Conservation (phyloP, 164 flowering plant genomes). For the Nelumbo lutea region DNA sequence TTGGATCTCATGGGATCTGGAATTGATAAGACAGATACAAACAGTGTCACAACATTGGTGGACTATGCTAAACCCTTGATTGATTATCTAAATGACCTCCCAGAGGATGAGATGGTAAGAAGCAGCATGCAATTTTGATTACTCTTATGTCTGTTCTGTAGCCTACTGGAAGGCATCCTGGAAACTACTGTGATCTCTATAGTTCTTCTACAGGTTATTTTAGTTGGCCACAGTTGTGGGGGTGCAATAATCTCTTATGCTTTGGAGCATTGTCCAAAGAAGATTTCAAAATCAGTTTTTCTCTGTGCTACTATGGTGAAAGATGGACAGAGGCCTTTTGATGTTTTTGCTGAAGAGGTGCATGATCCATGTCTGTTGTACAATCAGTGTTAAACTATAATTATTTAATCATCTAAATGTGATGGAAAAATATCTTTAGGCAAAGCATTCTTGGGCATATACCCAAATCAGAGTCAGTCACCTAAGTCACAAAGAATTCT, state of each 20-base stretch:
- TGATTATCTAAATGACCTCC: slow-evolving; percentile 57
- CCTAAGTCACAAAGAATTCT: background rate
- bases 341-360: slow-evolving; percentile 90
- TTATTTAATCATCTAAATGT: no score
- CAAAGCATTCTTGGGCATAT: background rate
- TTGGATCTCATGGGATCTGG: slow-evolving; percentile 90
- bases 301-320: slow-evolving; percentile 90
- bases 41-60: slow-evolving; percentile 49
- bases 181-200: slow-evolving; percentile 5
- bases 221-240: slow-evolving; percentile 94
- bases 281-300: slow-evolving; percentile 81
- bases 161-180: background rate
- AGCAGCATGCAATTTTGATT: background rate
- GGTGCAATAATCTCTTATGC: slow-evolving; percentile 94
- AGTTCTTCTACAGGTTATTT: slow-evolving; percentile 57
- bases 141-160: background rate
- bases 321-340: slow-evolving; percentile 85
- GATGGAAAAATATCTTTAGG: no score
- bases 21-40: slow-evolving; percentile 57
- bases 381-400: background rate
- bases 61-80: slow-evolving; percentile 83
- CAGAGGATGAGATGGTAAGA: slow-evolving; percentile 77
- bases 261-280: slow-evolving; percentile 65
- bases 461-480: background rate
- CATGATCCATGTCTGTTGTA: background rate